Percentiles rank a stretch among this genome's conserved stretches.
phyloP scores from a whole-genome alignment of 2,329 filamentous ascomycete genomes.

The Clarireedia paspali region DNA sequence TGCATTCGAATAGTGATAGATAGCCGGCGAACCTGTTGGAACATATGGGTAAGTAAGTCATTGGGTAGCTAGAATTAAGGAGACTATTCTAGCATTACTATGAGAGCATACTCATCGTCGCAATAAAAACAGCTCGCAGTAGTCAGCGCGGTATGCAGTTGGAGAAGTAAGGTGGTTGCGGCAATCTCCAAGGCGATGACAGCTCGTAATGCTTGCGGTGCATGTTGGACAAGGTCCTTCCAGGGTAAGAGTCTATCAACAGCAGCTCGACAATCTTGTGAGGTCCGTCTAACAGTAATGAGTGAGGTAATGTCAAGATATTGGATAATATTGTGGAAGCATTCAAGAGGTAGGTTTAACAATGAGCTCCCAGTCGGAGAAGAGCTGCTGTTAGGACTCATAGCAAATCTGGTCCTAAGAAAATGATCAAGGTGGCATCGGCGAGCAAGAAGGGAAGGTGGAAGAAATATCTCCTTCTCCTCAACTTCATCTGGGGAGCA shows the following conservation, averaged over 20 bases:
- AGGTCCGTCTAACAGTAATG: background rate
- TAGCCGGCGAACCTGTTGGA: background rate
- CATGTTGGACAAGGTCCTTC: background rate
- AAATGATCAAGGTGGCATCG: background rate
- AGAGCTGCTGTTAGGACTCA: background rate
- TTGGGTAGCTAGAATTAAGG: background rate
- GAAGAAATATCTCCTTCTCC: background rate
- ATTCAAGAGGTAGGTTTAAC: background rate
- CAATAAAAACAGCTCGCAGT: background rate
- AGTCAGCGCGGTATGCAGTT: background rate
- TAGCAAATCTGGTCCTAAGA: background rate
- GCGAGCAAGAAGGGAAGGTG: background rate
- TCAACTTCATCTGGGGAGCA: background rate
- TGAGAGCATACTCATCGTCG: too few relatives aligned
- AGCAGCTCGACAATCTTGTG: background rate
- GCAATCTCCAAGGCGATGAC: background rate
- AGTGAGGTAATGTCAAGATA: background rate
- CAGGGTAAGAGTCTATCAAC: background rate
- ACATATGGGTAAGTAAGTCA: too few relatives aligned
- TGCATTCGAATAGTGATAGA: constrained; percentile 13
- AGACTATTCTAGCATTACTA: too few relatives aligned
- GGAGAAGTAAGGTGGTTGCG: background rate
- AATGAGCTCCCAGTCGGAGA: background rate
- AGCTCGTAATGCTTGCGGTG: background rate
- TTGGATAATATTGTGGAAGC: background rate